Evolutionary conservation across 2,329 filamentous ascomycete species (phyloP).

Genomic region (Ceratocystis colombiana): DNA sequence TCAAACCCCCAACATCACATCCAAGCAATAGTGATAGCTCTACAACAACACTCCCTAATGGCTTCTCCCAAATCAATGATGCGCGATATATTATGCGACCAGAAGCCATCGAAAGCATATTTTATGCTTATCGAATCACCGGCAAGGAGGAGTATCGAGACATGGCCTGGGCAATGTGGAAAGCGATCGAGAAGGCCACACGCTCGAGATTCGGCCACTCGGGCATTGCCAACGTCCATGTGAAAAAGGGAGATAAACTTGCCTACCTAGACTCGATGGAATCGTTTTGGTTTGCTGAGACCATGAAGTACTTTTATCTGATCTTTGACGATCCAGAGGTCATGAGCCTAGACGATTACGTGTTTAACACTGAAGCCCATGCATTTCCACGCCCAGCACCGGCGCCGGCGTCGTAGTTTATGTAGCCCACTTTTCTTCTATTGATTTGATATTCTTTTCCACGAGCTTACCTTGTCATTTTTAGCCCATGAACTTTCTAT

Average conservation of each 20-base stretch:
- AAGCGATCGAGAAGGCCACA: constrained; percentile 38
- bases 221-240: constrained; percentile 34
- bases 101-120: constrained; percentile 63
- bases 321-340: constrained; percentile 56
- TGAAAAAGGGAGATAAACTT: constrained; percentile 32
- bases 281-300: constrained; percentile 64
- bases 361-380: constrained; percentile 48
- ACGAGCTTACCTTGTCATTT: not conserved
- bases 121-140: constrained; percentile 45
- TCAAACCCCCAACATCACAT: constrained; percentile 28
- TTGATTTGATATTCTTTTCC: not conserved
- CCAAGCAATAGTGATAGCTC: not conserved
- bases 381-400: constrained; percentile 32
- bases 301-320: constrained; percentile 65
- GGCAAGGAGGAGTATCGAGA: constrained; percentile 41
- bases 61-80: constrained; percentile 47
- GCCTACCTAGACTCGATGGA: constrained; percentile 53
- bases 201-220: constrained; percentile 41
- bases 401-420: not conserved
- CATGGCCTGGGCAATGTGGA: constrained; percentile 45
- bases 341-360: constrained; percentile 57
- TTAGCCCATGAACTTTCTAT: not conserved
- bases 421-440: not conserved
- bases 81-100: constrained; percentile 57
- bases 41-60: constrained; percentile 36